Conservation (phyloP, 192 early-diverging fungal species). For the Coemansia sp. region DNA sequence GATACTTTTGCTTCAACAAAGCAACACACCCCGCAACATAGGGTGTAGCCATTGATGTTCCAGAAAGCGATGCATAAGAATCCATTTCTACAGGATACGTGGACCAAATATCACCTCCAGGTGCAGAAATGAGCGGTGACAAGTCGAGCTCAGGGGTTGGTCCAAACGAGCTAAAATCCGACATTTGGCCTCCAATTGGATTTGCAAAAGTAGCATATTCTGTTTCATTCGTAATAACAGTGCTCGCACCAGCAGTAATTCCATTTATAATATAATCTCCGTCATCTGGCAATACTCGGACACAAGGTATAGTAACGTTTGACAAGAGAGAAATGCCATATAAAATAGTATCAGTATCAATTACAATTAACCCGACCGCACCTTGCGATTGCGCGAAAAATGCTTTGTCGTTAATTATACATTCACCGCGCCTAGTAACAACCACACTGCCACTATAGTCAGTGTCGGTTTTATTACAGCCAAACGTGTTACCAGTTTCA, state of each 20-base stretch:
- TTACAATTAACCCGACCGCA: conserved; percentile 8
- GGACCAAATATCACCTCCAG: conserved; percentile 70
- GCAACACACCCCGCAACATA: conserved; percentile 69
- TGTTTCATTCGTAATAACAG: conserved; percentile 21
- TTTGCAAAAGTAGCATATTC: conserved; percentile 13
- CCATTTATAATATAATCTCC: conserved; percentile 30
- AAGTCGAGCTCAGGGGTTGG: conserved; percentile 61
- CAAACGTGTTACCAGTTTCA: not conserved
- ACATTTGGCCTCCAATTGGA: conserved; percentile 10
- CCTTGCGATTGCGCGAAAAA: conserved; percentile 51
- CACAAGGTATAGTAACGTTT: conserved; percentile 42
- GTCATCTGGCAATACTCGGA: conserved; percentile 43
- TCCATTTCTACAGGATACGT: conserved; percentile 55
- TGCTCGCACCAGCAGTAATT: conserved; percentile 4
- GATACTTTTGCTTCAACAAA: conserved; percentile 57
- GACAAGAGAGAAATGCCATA: not conserved
- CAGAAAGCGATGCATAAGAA: conserved; percentile 53
- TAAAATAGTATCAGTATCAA: too few relatives aligned
- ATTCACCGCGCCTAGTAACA: conserved; percentile 53
- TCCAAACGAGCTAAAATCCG: conserved; percentile 66
- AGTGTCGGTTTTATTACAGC: conserved; percentile 13
- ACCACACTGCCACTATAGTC: conserved; percentile 45
- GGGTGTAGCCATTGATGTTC: conserved; percentile 83
- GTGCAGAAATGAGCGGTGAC: conserved; percentile 62
- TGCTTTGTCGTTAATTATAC: conserved; percentile 51